Percentiles rank a stretch among this genome's conserved stretches.
Evolutionary conservation across 805 yeast species (phyloP).

Genomic region (Wickerhamiella lipophila): DNA sequence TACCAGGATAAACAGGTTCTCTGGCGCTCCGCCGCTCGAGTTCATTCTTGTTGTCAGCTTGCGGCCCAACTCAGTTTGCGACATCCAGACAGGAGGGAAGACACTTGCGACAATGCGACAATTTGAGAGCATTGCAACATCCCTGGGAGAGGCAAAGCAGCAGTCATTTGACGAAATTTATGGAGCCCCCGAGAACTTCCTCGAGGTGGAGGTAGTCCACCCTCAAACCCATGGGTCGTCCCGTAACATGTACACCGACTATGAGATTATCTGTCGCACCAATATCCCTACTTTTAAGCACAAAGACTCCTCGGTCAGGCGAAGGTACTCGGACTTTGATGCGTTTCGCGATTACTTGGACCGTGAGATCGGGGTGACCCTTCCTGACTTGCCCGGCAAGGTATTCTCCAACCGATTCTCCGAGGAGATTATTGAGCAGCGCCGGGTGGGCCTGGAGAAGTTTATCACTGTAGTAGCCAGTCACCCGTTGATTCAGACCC

Average conservation of each 20-base stretch:
- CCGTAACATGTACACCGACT: conserved; percentile 71
- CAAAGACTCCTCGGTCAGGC: conserved; percentile 52
- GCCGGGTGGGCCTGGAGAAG: conserved; percentile 72
- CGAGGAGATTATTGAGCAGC: conserved; percentile 68
- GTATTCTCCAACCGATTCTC: conserved; percentile 60
- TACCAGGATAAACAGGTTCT: not conserved
- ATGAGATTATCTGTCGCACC: conserved; percentile 79
- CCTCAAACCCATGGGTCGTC: conserved; percentile 63
- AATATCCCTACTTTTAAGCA: conserved; percentile 78
- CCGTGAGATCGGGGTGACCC: conserved; percentile 64
- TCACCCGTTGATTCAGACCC: conserved; percentile 86
- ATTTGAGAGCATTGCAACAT: conserved; percentile 3
- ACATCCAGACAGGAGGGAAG: not conserved
- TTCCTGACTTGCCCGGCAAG: conserved; percentile 89
- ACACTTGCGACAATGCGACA: conserved; percentile 4
- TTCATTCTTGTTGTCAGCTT: not conserved
- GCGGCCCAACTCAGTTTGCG: not conserved
- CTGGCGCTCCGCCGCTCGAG: conserved; percentile 1
- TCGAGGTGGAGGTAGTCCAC: conserved; percentile 77
- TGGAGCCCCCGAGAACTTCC: conserved; percentile 87
- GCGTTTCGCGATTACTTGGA: conserved; percentile 60
- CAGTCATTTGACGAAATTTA: conserved; percentile 49
- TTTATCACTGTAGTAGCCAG: conserved; percentile 72
- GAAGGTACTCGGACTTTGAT: conserved; percentile 86
- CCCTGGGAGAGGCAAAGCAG: conserved; percentile 9